Evolutionary conservation across 257 asterid species (phyloP), one percentile per base, ranked within the genome.

Genomic region (Solanum raphanifolium): DNA sequence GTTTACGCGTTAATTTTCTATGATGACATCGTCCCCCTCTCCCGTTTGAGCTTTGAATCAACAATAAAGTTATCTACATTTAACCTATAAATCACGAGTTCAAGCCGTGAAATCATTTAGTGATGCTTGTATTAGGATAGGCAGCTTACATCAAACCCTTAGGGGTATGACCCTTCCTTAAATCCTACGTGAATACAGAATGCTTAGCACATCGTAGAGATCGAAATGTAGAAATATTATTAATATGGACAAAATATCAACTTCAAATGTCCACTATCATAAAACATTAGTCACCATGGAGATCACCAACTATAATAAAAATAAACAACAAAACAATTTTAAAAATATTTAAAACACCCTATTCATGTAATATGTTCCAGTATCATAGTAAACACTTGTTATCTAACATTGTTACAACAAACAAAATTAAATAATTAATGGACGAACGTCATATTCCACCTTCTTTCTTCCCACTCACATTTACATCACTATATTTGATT

Each of bases 361-460:
- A 90, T 91, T 92, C 92, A 73, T 32, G 41, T 76, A 60, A 31
- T 62, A 86, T 39, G 58, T 89, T 88, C 90, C 92, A 89, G 48
- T 91, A 29, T 83, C 74, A 89, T 88, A 87, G 87, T 87, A 60
- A 87, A 89, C 93, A 89, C 89, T 89, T 88, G 91, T 91, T 43
- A 65, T 88, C 79, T 46, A 82, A 39, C 32, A 78, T 74, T 39
- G 88, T 71, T 81, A 16, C 10, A 6, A 18, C 11, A 48, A 38
- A 55, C 86, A 43, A 84, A 78, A 18, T 38, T 66, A 86, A 89
- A 62, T 25, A 78, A 18, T 58, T 66, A 86, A 89, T 91, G 92
- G 89, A 89, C 83, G 86, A 31, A 81, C 68, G 90, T 91, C 91
- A 81, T 32, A 60, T 78, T 89, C 92, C 91, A 90, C 82, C 52